phyloP scores from a whole-genome alignment of 176 grass and related monocot genomes.

The Lolium perenne region DNA sequence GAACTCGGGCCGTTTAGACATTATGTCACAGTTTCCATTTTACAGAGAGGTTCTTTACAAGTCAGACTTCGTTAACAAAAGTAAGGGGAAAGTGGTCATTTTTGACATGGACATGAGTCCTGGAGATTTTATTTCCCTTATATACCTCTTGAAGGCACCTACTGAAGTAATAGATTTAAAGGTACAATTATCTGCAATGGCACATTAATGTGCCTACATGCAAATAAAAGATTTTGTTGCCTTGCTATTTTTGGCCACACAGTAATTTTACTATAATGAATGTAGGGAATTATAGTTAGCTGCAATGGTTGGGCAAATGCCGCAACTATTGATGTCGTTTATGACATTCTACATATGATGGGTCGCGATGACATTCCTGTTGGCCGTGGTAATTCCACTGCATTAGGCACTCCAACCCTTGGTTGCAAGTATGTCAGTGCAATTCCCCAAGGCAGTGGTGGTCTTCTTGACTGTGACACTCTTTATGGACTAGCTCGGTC shows the following conservation, averaged over 20 bases:
- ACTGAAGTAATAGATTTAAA: slow-evolving; percentile 73
- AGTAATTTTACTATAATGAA: slow-evolving; percentile 16
- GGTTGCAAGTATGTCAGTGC: slow-evolving; percentile 71
- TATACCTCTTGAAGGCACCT: slow-evolving; percentile 90
- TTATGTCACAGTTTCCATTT: slow-evolving; percentile 71
- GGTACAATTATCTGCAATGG: slow-evolving; percentile 44
- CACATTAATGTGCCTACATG: background rate
- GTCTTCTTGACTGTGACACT: slow-evolving; percentile 83
- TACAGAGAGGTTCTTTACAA: slow-evolving; percentile 68
- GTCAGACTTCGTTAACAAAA: slow-evolving; percentile 40
- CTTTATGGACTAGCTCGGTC: slow-evolving; percentile 73
- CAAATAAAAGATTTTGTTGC: slow-evolving; percentile 3
- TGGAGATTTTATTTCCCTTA: slow-evolving; percentile 85
- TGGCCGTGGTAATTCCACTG: slow-evolving; percentile 73
- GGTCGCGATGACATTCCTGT: slow-evolving; percentile 90
- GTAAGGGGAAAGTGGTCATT: slow-evolving; percentile 56
- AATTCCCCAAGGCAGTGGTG: slow-evolving; percentile 79
- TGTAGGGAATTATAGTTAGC: slow-evolving; percentile 78
- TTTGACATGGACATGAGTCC: slow-evolving; percentile 95
- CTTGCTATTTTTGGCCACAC: background rate
- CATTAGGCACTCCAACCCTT: slow-evolving; percentile 61
- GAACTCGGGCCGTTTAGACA: slow-evolving; percentile 67
- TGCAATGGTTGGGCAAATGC: slow-evolving; percentile 82
- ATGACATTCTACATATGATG: slow-evolving; percentile 93
- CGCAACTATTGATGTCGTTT: slow-evolving; percentile 81